A percentile compares a stretch with the other conserved stretches of the same genome.
Evolutionary conservation across 106 monocot genomes (phyloP).

Genomic region (Cymbidium sinense): DNA sequence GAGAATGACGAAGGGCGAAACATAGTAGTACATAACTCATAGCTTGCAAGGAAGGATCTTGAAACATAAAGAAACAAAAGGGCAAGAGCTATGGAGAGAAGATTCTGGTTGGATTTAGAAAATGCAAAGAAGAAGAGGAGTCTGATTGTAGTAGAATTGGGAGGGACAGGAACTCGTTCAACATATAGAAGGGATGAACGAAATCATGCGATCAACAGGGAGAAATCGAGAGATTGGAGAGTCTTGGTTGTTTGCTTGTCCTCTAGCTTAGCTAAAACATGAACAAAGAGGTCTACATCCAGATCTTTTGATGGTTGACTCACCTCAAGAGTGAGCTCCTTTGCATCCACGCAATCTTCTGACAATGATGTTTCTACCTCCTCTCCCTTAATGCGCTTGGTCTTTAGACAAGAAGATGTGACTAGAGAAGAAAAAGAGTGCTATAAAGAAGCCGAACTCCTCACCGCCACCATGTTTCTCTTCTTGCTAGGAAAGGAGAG

Average conservation of each 20-base stretch:
- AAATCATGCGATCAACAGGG: too few relatives aligned
- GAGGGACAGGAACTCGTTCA: too few relatives aligned
- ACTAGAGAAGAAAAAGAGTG: neutral
- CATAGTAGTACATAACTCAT: too few relatives aligned
- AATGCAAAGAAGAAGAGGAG: too few relatives aligned
- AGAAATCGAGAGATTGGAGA: too few relatives aligned
- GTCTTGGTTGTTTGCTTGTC: neutral
- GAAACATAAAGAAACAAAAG: conserved; percentile 18
- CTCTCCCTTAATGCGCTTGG: conserved; percentile 4
- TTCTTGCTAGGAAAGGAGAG: neutral
- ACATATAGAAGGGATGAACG: too few relatives aligned
- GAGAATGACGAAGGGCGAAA: too few relatives aligned
- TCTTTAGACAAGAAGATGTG: neutral
- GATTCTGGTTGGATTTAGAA: too few relatives aligned
- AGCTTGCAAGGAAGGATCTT: conserved; percentile 18
- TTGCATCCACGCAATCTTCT: neutral
- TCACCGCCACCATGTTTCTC: neutral
- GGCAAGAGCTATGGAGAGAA: too few relatives aligned
- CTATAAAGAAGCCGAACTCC: neutral
- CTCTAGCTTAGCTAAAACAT: neutral
- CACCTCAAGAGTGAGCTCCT: neutral
- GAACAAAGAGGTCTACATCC: neutral
- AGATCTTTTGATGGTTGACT: conserved; percentile 1
- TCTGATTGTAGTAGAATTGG: too few relatives aligned
- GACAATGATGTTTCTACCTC: neutral